Conservation (phyloP, 1,284 basidiomycete species). For the Irpex sp. region DNA sequence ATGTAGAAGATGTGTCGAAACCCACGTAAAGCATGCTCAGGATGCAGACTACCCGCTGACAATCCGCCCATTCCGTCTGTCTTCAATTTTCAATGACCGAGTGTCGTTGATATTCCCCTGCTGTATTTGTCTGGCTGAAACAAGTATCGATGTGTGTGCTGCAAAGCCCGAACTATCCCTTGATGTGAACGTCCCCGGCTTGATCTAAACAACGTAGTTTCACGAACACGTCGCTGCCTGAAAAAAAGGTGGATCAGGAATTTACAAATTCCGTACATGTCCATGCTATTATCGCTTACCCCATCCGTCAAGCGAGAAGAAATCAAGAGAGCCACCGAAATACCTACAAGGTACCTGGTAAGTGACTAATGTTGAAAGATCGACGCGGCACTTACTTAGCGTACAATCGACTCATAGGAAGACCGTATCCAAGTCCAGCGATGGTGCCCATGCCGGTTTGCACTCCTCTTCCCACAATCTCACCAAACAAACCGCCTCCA, state of each 20-base stretch:
- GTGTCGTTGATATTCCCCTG: too few relatives aligned
- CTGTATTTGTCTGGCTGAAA: too few relatives aligned
- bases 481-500: slow-evolving; percentile 55
- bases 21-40: too few relatives aligned
- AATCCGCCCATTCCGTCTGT: too few relatives aligned
- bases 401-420: slow-evolving; percentile 84
- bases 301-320: slow-evolving; percentile 79
- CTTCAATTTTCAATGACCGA: too few relatives aligned
- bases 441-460: slow-evolving; percentile 76
- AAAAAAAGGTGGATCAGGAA: background rate
- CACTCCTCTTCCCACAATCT: slow-evolving; percentile 73
- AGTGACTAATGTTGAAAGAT: background rate
- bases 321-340: slow-evolving; percentile 75
- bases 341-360: slow-evolving; percentile 41
- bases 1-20: too few relatives aligned
- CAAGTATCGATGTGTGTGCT: too few relatives aligned
- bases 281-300: slow-evolving; percentile 39
- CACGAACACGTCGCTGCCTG: slow-evolving; percentile 75
- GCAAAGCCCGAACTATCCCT: background rate
- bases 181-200: slow-evolving; percentile 48
- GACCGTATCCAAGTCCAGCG: slow-evolving; percentile 79
- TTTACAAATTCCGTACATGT: too few relatives aligned
- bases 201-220: slow-evolving; percentile 71
- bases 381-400: slow-evolving; percentile 43
- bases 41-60: too few relatives aligned